Evolutionary conservation across 768 basidiomycete species (phyloP), one percentile per base, ranked within the genome.

Genomic region (Lentinula aciculospora): DNA sequence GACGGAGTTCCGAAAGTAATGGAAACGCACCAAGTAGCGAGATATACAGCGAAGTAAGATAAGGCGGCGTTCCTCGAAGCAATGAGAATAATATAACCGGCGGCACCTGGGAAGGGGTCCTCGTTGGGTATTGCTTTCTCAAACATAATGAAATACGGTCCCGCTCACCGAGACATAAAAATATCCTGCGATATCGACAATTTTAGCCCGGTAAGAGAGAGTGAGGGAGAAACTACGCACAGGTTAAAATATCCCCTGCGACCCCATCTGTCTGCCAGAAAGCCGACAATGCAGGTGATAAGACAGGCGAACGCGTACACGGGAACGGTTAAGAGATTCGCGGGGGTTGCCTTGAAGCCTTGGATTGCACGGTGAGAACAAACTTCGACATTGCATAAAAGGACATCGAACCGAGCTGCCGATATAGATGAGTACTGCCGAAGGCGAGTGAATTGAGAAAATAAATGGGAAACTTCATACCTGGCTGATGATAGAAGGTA

Each of bases 291-390:
- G 64, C 83, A 87, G 3, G 89, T 91, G 37, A 83, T 67, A 23
- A 84, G 71, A 61, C 86, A 85, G 10, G 89, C 90, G 44, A 82
- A 76, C 7, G 76, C 76, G 64, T 91, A 92, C 36, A 90, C 86
- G 0, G 89, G 90, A 3, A 91, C 88, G 3, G 86, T 88, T 55
- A 92, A 69, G 40, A 92, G 74, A 67, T 92, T 91, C 7, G 90
- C 89, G 0, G 77, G 76, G 0, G 88, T 89, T 3, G 87, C 85
- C n/a, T 71, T 70, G 67, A 76, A 90, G 7, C 87, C 86, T 81
- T 51, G 42, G 17, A 10, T 44, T 23, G 13, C 54, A 31, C 48
- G 48, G 58, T 51, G 49, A 37, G 31, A 53, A 31, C 47, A 12
- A 31, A 21, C 23, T 27, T 44, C 15, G 13, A 55, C 25, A 36